Conservation (phyloP, 2,329 filamentous ascomycete species). For the Diaporthe citrichinensis region DNA sequence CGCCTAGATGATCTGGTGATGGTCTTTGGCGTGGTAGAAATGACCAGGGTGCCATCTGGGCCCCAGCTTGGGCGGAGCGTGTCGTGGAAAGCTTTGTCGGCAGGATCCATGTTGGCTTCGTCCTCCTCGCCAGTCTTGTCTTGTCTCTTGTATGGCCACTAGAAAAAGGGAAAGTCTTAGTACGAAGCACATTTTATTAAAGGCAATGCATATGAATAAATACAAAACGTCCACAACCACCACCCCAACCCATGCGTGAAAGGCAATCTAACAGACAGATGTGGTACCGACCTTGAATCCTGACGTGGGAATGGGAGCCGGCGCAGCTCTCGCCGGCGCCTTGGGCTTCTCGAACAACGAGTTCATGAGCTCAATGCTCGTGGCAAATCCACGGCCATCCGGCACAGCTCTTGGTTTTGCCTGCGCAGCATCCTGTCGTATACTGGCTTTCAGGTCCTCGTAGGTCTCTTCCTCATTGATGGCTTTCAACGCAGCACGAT, state of each 20-base stretch:
- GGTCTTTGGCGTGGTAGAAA: constrained; percentile 43
- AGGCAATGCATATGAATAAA: constrained; percentile 49
- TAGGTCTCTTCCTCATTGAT: constrained; percentile 73
- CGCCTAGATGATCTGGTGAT: constrained; percentile 39
- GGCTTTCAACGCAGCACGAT: constrained; percentile 79
- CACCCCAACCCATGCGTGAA: constrained; percentile 49
- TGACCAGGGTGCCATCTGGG: constrained; percentile 78
- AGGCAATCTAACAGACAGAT: constrained; percentile 52
- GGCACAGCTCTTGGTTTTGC: constrained; percentile 53
- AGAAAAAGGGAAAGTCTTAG: constrained; percentile 64
- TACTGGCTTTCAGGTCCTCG: constrained; percentile 54
- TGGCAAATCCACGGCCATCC: constrained; percentile 80
- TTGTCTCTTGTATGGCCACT: constrained; percentile 91
- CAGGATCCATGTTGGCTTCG: constrained; percentile 71
- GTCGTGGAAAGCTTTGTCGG: constrained; percentile 78
- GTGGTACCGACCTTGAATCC: constrained; percentile 90
- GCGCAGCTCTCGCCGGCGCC: constrained; percentile 67
- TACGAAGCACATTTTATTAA: constrained; percentile 53
- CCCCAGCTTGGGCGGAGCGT: constrained; percentile 86
- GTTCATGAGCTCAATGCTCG: constrained; percentile 96
- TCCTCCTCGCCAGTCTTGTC: constrained; percentile 77
- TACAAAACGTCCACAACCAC: constrained; percentile 43
- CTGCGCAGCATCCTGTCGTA: constrained; percentile 49
- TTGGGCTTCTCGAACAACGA: constrained; percentile 86
- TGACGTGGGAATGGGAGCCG: constrained; percentile 67